phyloP scores from a whole-genome alignment of 2,329 filamentous ascomycete genomes.

The Neodidymelliopsis sp. region DNA sequence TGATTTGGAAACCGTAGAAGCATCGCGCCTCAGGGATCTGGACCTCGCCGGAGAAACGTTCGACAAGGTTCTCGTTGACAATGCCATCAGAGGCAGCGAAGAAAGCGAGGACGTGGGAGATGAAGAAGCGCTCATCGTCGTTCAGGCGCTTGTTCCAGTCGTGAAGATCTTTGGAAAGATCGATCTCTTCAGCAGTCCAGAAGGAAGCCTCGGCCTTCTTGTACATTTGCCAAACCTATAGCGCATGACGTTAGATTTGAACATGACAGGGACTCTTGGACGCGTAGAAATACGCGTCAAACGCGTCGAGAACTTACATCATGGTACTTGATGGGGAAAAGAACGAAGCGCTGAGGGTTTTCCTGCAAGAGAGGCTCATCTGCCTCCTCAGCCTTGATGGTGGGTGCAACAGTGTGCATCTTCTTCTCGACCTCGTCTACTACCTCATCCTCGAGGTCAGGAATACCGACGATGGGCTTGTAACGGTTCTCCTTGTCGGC shows the following conservation, averaged over 20 bases:
- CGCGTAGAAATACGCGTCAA: constrained; percentile 66
- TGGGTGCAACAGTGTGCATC: constrained; percentile 58
- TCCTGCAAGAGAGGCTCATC: constrained; percentile 93
- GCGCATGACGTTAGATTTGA: constrained; percentile 40
- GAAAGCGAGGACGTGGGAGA: constrained; percentile 98
- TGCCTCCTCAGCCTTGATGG: constrained; percentile 70
- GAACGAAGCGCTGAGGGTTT: constrained; percentile 94
- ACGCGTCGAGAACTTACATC: constrained; percentile 73
- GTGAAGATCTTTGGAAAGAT: constrained; percentile 97
- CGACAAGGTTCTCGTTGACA: constrained; percentile 98
- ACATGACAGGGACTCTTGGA: constrained; percentile 51
- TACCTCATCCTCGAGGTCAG: constrained; percentile 49
- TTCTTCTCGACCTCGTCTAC: constrained; percentile 55
- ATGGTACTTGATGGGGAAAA: constrained; percentile 99
- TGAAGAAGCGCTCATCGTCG: constrained; percentile 97
- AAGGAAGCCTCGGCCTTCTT: constrained; percentile 99
- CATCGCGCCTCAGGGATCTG: constrained; percentile 97
- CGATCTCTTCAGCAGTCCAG: constrained; percentile 99
- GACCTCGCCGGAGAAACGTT: constrained; percentile 96
- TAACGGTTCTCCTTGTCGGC: constrained; percentile 85
- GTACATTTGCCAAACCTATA: constrained; percentile 99
- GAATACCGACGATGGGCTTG: constrained; percentile 61
- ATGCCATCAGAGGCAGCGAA: constrained; percentile 99
- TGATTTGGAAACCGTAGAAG: constrained; percentile 99
- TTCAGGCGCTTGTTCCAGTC: constrained; percentile 99